A percentile compares a stretch with the other conserved stretches of the same genome.
Evolutionary conservation across 202 grass and related monocot species (phyloP).

Genomic region (Miscanthus sacchariflorus): DNA sequence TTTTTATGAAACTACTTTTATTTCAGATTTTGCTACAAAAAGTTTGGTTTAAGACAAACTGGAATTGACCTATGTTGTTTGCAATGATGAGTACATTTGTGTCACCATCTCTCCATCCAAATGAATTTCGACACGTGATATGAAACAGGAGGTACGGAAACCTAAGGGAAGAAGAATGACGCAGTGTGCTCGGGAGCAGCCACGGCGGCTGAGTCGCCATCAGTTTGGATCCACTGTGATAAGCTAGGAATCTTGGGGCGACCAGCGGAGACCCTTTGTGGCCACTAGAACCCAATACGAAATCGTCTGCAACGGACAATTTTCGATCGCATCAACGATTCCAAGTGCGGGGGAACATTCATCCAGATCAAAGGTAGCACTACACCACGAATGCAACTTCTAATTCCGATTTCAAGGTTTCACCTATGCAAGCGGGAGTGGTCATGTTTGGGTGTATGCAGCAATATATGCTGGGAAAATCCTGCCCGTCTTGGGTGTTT

Average conservation of each 20-base stretch:
- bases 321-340: neutral
- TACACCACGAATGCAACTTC: too few species aligned
- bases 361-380: too few species aligned
- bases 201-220: neutral
- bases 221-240: neutral
- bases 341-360: too few species aligned
- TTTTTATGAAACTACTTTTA: too few species aligned
- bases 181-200: neutral
- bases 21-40: too few species aligned
- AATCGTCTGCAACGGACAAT: neutral
- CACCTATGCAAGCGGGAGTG: too few species aligned
- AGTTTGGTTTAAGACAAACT: neutral
- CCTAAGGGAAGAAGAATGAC: neutral
- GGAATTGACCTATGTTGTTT: neutral
- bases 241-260: neutral
- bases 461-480: too few species aligned
- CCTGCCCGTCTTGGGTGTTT: too few species aligned
- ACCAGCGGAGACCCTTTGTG: neutral
- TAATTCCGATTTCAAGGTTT: too few species aligned
- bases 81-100: neutral
- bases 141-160: neutral
- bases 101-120: neutral
- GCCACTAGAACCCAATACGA: neutral
- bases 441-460: too few species aligned
- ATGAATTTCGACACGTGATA: neutral